Conservation (phyloP, 805 yeast species). For the Lachancea waltii region DNA sequence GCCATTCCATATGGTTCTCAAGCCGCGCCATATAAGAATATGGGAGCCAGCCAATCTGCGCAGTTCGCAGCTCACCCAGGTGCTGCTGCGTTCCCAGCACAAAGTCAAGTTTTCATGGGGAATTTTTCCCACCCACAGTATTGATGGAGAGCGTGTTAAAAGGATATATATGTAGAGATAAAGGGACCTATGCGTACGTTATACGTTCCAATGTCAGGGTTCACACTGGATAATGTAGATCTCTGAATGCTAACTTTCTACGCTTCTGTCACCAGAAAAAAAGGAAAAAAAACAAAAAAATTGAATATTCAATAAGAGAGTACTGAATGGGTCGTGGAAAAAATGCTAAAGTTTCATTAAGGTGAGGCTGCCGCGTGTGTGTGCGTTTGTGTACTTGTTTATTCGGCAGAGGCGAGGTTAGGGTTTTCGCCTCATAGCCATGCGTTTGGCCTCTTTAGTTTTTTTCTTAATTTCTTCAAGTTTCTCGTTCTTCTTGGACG, state of each 20-base stretch:
- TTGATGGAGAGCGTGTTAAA: background rate
- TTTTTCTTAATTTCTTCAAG: slow-evolving; percentile 45
- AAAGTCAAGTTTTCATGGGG: background rate
- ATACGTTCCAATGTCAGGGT: too few relatives aligned
- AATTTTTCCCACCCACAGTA: slow-evolving; percentile 4
- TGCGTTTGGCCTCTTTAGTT: slow-evolving; percentile 37
- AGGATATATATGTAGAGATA: background rate
- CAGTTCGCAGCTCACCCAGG: slow-evolving; percentile 2
- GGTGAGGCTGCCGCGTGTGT: too few relatives aligned
- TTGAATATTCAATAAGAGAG: too few relatives aligned
- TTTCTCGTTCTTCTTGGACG: slow-evolving; percentile 37
- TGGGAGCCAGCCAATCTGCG: background rate
- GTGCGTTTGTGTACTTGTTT: too few relatives aligned
- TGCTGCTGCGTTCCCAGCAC: background rate
- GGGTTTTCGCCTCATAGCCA: slow-evolving; percentile 31
- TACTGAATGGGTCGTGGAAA: too few relatives aligned
- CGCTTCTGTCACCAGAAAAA: too few relatives aligned
- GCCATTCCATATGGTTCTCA: slow-evolving; percentile 1
- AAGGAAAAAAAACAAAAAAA: too few relatives aligned
- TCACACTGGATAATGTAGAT: too few relatives aligned
- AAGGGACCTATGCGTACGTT: too few relatives aligned
- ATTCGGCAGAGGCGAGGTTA: too few relatives aligned
- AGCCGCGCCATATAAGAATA: background rate
- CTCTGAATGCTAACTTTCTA: too few relatives aligned
- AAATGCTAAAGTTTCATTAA: too few relatives aligned